phyloP scores from a whole-genome alignment of 345 rosid species.

The Kandelia obovata region DNA sequence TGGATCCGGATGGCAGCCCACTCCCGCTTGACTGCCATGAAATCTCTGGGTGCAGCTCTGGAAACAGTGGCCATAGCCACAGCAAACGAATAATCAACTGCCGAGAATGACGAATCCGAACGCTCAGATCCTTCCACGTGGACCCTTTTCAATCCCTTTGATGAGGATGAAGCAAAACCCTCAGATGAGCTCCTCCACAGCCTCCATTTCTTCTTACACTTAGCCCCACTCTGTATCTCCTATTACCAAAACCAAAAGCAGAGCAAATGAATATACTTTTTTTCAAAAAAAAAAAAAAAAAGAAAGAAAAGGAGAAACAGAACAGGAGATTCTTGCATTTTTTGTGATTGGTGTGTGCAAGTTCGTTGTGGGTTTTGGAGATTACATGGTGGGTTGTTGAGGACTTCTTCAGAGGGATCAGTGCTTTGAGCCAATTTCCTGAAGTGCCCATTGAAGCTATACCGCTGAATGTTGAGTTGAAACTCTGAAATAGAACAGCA shows the following conservation, averaged over 20 bases:
- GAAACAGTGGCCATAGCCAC: slow-evolving; percentile 73
- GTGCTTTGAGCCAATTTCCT: slow-evolving; percentile 73
- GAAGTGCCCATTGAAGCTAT: slow-evolving; percentile 52
- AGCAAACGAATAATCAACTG: slow-evolving; percentile 40
- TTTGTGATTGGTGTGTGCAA: too few relatives aligned
- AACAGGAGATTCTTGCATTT: too few relatives aligned
- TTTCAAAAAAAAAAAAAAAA: background rate
- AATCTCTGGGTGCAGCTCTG: slow-evolving; percentile 73
- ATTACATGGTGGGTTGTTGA: slow-evolving; percentile 44
- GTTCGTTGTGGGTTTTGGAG: background rate
- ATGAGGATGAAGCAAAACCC: slow-evolving; percentile 36
- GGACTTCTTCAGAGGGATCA: slow-evolving; percentile 43
- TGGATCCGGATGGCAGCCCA: slow-evolving; percentile 94
- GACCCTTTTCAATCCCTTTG: slow-evolving; percentile 44
- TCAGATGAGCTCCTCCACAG: slow-evolving; percentile 90
- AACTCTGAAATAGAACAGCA: background rate
- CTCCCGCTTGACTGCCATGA: slow-evolving; percentile 61
- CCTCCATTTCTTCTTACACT: slow-evolving; percentile 81
- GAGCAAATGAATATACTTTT: background rate
- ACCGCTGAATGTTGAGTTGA: background rate
- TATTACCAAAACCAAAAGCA: slow-evolving; percentile 13
- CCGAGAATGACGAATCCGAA: slow-evolving; percentile 45
- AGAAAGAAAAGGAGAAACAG: background rate
- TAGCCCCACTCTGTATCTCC: slow-evolving; percentile 42
- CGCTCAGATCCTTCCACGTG: slow-evolving; percentile 42